These are phyloP conservation scores for Dioscorea alata DNA, from an alignment of 106 monocot genomes.

Conservation along the genomic window DNA sequence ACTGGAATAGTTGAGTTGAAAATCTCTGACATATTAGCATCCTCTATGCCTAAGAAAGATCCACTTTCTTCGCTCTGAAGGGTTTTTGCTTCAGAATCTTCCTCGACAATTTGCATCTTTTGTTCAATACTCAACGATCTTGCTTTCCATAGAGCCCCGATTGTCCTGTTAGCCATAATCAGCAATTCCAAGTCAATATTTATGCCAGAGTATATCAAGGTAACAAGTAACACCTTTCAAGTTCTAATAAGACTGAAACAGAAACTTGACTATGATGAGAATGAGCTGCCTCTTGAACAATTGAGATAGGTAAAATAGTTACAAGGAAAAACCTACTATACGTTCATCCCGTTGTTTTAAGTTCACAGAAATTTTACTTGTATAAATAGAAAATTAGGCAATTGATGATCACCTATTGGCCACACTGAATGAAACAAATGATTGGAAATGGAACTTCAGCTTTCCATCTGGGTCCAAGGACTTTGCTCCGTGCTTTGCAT, in stretches of 20 bases:
- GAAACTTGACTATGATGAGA: no score
- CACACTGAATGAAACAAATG: constrained; percentile 74
- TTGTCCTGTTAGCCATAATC: constrained; percentile 27
- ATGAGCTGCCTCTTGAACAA: no score
- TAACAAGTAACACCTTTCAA: no score
- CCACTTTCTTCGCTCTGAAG: constrained; percentile 25
- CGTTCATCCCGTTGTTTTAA: no score
- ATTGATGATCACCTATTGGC: constrained; percentile 52
- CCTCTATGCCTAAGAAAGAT: constrained; percentile 29
- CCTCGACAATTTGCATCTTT: constrained; percentile 30
- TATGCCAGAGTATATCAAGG: no score
- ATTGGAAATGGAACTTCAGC: constrained; percentile 74
- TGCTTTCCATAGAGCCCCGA: constrained; percentile 44
- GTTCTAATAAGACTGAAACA: no score
- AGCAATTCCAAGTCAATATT: not conserved
- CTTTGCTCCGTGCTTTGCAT: constrained; percentile 84
- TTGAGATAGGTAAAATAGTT: no score
- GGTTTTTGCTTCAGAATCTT: constrained; percentile 32
- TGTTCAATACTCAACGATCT: constrained; percentile 29
- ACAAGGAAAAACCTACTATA: no score
- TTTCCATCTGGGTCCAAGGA: constrained; percentile 53
- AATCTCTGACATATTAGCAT: constrained; percentile 31
- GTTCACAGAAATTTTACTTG: no score
- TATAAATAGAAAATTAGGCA: no score
- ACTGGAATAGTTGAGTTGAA: constrained; percentile 20